These are phyloP conservation scores for Solanum pinnatisectum DNA, from an alignment of 257 asterid species.

Conservation along the genomic window DNA sequence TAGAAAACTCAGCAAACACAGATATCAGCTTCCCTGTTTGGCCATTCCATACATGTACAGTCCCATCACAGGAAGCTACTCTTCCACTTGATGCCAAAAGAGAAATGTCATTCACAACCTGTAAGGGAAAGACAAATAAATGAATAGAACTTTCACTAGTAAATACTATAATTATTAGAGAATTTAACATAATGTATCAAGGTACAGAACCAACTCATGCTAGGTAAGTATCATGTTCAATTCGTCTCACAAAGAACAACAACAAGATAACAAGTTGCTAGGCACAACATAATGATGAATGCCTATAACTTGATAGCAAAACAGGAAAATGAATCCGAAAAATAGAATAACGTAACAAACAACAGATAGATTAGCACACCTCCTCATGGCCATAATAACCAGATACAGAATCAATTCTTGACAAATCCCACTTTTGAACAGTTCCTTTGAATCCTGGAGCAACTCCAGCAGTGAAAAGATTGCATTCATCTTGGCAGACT, in stretches of 20 bases:
- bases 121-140: slow-evolving; percentile 11
- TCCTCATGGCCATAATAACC: slow-evolving; percentile 94
- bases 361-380: slow-evolving; percentile 41
- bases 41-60: slow-evolving; percentile 90
- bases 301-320: not conserved
- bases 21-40: slow-evolving; percentile 73
- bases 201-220: not conserved
- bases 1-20: slow-evolving; percentile 57
- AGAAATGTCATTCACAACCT: slow-evolving; percentile 87
- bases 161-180: not conserved
- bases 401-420: slow-evolving; percentile 61
- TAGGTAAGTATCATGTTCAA: not conserved
- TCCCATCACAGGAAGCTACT: slow-evolving; percentile 99
- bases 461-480: slow-evolving; percentile 90
- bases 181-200: not conserved
- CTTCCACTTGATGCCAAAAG: slow-evolving; percentile 68
- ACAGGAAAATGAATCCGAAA: not conserved
- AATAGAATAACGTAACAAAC: not conserved
- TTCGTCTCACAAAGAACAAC: not conserved
- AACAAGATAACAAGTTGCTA: not conserved
- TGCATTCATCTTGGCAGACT: slow-evolving; percentile 75
- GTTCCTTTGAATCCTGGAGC: slow-evolving; percentile 94
- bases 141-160: not conserved
- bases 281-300: not conserved
- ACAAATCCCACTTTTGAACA: slow-evolving; percentile 84